phyloP scores from a whole-genome alignment of 2,329 filamentous ascomycete genomes.

The Colletotrichum sp. region DNA sequence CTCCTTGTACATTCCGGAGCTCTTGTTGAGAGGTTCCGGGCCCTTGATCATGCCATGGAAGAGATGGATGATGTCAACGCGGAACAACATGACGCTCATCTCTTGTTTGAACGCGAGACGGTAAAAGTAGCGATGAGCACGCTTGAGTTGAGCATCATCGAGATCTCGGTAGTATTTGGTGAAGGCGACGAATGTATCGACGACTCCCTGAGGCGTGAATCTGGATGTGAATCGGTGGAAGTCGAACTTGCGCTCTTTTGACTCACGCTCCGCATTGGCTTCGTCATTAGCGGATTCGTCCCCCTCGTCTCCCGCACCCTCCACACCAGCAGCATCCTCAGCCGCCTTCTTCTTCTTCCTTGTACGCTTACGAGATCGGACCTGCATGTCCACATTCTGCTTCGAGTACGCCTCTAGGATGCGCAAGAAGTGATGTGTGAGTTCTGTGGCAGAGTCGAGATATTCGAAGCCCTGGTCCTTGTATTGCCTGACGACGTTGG shows the following conservation, averaged over 20 bases:
- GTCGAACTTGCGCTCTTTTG: constrained; percentile 90
- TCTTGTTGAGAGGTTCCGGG: constrained; percentile 74
- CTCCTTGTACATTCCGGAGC: constrained; percentile 75
- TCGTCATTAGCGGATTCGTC: constrained; percentile 78
- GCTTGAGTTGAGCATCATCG: constrained; percentile 80
- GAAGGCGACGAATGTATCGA: constrained; percentile 88
- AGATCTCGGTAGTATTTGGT: constrained; percentile 83
- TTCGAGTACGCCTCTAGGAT: constrained; percentile 94
- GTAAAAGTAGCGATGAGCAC: constrained; percentile 93
- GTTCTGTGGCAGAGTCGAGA: constrained; percentile 88
- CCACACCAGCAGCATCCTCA: constrained; percentile 42
- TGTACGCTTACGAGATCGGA: constrained; percentile 79
- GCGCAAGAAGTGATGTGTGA: constrained; percentile 88
- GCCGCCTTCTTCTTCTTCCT: constrained; percentile 75
- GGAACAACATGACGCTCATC: constrained; percentile 84
- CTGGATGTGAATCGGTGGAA: constrained; percentile 83
- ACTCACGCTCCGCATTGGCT: constrained; percentile 70
- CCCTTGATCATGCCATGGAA: constrained; percentile 94
- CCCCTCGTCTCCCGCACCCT: constrained; percentile 60
- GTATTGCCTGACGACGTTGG: constrained; percentile 82
- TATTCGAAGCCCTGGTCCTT: constrained; percentile 95
- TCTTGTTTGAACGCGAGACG: constrained; percentile 95
- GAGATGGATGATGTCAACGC: constrained; percentile 87
- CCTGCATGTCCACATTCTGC: constrained; percentile 91
- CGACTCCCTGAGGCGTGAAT: constrained; percentile 82